Base-by-base conservation (phyloP, 139 green algal genomes). In the Picochlorum sp. region DNA sequence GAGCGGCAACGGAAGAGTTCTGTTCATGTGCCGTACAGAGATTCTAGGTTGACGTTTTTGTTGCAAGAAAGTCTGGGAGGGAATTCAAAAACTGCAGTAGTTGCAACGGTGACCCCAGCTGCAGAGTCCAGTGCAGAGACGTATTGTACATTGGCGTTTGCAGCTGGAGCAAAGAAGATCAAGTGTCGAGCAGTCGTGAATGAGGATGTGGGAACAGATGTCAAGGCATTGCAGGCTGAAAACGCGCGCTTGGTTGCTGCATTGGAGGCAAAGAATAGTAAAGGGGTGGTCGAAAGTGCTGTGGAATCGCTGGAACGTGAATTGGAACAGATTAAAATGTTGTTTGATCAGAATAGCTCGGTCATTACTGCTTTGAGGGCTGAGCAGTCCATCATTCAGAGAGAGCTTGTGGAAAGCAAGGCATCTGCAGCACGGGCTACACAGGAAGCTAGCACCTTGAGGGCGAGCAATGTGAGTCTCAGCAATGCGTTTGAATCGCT, bases 1-100 rank as follows among this genome's bases (percentile, higher is more conserved):
- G 83, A 94, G 55, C 47, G 65, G 18, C 65, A 62, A 62, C 64
- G 18, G 78, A 88, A 72, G 66, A 73, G 23, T 41, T 55, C 67
- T n/a, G 34, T 66, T 15, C 94, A 97, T 65, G 80, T 98, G 34
- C 94, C 94, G 6, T 99, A 97, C 81, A 72, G 94, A 15, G 91
- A 98, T 82, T 93, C 81, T 32, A 85, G 89, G 51, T 85, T 99
- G 26, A 99, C 94, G 4, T 97, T 96, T 74, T 81, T 99, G 45
- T 83, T 99, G 15, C 88, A 96, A 81, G 90, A 96, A n/a, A 93
- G 84, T 0, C 73, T 97, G 44, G 90, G 91, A 21, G 92, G 92
- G 57, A 98, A 97, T 69, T 81, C 87, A 23, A 95, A 95, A 73
- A 97, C 92, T 3, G 76, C 87, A 11, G 92, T 97, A 63, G 84